Evolutionary conservation across 345 rosid genomes (phyloP).

Genomic region (Anastatica hierochuntica): DNA sequence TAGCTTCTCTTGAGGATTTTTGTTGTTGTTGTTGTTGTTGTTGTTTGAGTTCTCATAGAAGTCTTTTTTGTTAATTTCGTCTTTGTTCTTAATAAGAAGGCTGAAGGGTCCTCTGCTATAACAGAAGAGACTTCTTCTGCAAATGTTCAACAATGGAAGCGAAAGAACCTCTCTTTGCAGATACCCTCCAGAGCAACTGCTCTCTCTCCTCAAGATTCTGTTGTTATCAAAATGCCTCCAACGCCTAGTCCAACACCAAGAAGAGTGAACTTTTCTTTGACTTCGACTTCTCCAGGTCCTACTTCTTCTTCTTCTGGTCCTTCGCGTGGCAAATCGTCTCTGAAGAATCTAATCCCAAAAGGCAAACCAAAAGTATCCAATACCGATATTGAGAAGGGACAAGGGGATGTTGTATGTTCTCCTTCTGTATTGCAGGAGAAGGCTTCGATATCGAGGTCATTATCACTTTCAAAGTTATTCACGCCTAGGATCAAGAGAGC

Average conservation of each 20-base stretch:
- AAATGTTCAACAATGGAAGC: constrained; percentile 44
- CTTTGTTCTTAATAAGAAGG: constrained; percentile 20
- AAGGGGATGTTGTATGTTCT: constrained; percentile 26
- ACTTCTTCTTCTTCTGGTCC: constrained; percentile 37
- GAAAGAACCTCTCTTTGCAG: constrained; percentile 58
- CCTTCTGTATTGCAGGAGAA: constrained; percentile 38
- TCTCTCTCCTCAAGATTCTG: constrained; percentile 38
- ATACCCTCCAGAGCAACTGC: constrained; percentile 57
- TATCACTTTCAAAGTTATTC: constrained; percentile 73
- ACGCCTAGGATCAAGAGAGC: constrained; percentile 73
- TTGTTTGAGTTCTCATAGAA: not conserved
- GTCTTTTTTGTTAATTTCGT: not conserved
- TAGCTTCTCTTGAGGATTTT: no score
- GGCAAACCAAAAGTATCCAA: constrained; percentile 36
- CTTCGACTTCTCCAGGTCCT: constrained; percentile 42
- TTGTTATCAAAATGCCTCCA: constrained; percentile 53
- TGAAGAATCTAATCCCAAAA: constrained; percentile 41
- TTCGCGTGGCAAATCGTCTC: constrained; percentile 41
- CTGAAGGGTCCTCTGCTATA: constrained; percentile 33
- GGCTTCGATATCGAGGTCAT: constrained; percentile 61
- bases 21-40: no score
- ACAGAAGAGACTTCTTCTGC: constrained; percentile 38
- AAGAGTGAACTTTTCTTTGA: constrained; percentile 68
- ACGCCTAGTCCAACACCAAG: constrained; percentile 73
- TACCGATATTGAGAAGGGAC: constrained; percentile 49